Evolutionary conservation across 1,284 basidiomycete species (phyloP), one percentile per base, ranked within the genome.

Genomic region (Boletus sp.): DNA sequence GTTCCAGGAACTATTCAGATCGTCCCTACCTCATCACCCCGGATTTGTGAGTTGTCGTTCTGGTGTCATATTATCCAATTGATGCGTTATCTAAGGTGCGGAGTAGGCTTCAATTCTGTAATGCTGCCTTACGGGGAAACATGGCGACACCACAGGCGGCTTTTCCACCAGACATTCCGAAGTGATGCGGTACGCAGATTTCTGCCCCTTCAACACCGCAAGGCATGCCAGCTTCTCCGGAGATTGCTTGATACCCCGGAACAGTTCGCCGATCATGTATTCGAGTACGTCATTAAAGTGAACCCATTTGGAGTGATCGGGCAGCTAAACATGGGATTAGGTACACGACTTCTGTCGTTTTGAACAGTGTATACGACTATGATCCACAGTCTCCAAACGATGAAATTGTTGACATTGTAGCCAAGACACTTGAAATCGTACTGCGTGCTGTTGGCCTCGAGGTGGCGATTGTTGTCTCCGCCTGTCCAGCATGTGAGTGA

Each of bases 311-410:
- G 8, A 4, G n/a, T 3, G n/a, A 32, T 14, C n/a, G 14, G 4
- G 3, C 8, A 30, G 7, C 29, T 30, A 32, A 32, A 8, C 8
- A 8, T 32, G n/a, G 4, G 30, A 7, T 20, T n/a, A 50, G 49
- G 4, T 50, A 50, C 29, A 38, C 49, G 2, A 14, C 39, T 1
- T 16, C 49, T 2, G 12, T 42, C 1, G 34, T 51, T 14, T 9
- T 52, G 33, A 52, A 52, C 8, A 30, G 42, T 5, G 41, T 40
- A 5, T 54, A 46, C n/a, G 39, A 46, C 30, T 54, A 54, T 25
- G 52, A 53, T 22, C 38, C 51, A 9, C 22, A 4, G 8, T 36
- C 50, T 14, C 16, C 8, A 8, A 30, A 48, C 0, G 51, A 53
- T 5, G 38, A 48, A 26, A 13, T 53, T 0, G 12, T 37, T 3